Percentiles rank a stretch among this genome's conserved stretches.
Conservation (phyloP, 768 basidiomycete species). For the Psilocybe azurescens region DNA sequence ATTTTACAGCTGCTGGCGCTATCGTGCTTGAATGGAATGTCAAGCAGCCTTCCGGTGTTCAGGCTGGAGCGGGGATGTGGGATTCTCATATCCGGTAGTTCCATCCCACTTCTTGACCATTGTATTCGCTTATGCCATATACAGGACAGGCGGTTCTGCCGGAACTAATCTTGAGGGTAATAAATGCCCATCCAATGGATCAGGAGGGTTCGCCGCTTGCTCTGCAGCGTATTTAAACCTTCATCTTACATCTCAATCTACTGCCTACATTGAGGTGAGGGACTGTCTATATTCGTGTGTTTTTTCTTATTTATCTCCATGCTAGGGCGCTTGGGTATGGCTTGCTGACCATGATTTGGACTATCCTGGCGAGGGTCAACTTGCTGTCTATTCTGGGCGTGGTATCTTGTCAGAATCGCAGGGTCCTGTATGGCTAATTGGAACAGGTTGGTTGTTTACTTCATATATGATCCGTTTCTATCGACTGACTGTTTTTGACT, state of each 20-base stretch:
- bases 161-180: background rate
- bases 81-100: slow-evolving; percentile 47
- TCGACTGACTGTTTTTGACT: background rate
- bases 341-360: slow-evolving; percentile 83
- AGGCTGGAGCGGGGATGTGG: slow-evolving; percentile 63
- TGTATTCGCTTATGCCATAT: background rate
- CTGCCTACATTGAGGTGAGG: background rate
- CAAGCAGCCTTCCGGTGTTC: slow-evolving; percentile 51
- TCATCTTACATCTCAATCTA: background rate
- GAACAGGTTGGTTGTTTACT: background rate
- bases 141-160: background rate
- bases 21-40: slow-evolving; percentile 75
- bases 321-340: slow-evolving; percentile 80
- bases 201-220: background rate
- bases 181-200: background rate
- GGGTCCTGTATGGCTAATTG: slow-evolving; percentile 53
- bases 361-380: slow-evolving; percentile 46
- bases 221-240: background rate
- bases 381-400: slow-evolving; percentile 69
- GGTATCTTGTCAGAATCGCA: slow-evolving; percentile 76
- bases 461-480: background rate
- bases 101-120: background rate
- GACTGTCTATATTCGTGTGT: no score
- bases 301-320: slow-evolving; percentile 49
- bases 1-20: slow-evolving; percentile 15